Evolutionary conservation across 148 eudicot genomes (phyloP), one percentile per base, ranked within the genome.

Genomic region (Talinum fruticosum): DNA sequence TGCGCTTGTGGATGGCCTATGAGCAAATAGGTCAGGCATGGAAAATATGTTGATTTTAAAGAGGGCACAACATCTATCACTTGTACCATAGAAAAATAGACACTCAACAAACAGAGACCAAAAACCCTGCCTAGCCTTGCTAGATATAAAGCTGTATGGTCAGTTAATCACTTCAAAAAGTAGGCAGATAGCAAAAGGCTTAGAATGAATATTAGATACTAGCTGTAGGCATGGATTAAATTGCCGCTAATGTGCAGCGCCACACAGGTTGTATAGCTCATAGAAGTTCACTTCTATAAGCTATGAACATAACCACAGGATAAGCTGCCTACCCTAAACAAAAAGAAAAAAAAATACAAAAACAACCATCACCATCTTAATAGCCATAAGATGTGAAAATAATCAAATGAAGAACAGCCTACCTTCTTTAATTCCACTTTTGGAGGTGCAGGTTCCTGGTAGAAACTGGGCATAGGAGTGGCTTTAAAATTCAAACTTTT

Each of bases 341-440:
- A 51, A 5, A 51, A 23, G 16, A 51, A 15, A 5, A 51, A 19
- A 4, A 14, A 41, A 41, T 7, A 41, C 47, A 10, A 41, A 54
- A 53, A 53, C 33, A 38, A 16, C 21, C 28, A 77, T 35, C 19
- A 21, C 57, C 19, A 51, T 15, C 23, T 18, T 10, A 49, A 72
- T 18, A 14, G 51, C 28, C 28, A 65, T 24, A 12, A 19, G 19
- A 26, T 21, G 44, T 34, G 2, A 33, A 29, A 32, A 61, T 15
- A 45, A 65, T 30, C 41, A 72, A 71, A 54, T 5, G 23, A n/a
- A 45, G 10, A 35, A 74, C 23, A 1, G 0, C 15, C 16, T 37
- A 89, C 98, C 97, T 94, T 94, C 87, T 92, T 92, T 64, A 94
- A 79, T 82, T 92, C 95, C n/a, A 69, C 82, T 78, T 90, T 94